Base-by-base conservation (phyloP, 2,329 filamentous ascomycete species). In the Xylariaceae sp. region DNA sequence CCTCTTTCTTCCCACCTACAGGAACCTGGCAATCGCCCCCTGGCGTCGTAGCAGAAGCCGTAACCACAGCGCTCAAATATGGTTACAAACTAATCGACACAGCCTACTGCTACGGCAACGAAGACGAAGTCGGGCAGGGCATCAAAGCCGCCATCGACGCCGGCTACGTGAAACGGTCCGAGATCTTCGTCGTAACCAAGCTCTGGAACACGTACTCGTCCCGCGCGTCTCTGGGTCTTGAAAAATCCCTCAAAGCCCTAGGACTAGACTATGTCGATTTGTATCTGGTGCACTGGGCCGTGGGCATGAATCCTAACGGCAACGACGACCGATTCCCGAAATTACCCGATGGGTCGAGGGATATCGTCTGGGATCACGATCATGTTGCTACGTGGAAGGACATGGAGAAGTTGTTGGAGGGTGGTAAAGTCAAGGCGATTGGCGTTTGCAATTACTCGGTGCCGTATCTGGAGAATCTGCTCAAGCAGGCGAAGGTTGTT, bases 111-210 rank as follows among this genome's bases (percentile, higher is more conserved):
- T 89, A 89, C 67, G 83, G 75, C 56, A 91, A 94, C 65, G 89
- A 95, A 68, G 77, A 85, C 38, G 87, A 92, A 65, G 88, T 94
- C 14, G 89, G 89, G 52, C 72, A 83, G 62, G 89, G 86, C 8
- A 76, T 95, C 43, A 80, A 82, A 62, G 82, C 86, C 45, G 88
- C 85, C 22, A 81, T 92, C 59, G 74, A 71, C 21, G 70, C 80
- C 5, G 87, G 87, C 20, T 73, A 79, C 50, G 72, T 86, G 57
- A 86, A 84, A 75, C 79, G 88, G 50, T 79, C 86, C 64, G 86
- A 94, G 47, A 69, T 94, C 50, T 94, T 93, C 69, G 80, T 94
- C 48, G 86, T 88, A 44, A 88, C 83, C 59, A 94, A 95, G 76
- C 77, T 91, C 29, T 94, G 88, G 86, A 85, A 82, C 60, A 88